Conservation (phyloP, 2,329 filamentous ascomycete genomes). For the Penicillium sp. region DNA sequence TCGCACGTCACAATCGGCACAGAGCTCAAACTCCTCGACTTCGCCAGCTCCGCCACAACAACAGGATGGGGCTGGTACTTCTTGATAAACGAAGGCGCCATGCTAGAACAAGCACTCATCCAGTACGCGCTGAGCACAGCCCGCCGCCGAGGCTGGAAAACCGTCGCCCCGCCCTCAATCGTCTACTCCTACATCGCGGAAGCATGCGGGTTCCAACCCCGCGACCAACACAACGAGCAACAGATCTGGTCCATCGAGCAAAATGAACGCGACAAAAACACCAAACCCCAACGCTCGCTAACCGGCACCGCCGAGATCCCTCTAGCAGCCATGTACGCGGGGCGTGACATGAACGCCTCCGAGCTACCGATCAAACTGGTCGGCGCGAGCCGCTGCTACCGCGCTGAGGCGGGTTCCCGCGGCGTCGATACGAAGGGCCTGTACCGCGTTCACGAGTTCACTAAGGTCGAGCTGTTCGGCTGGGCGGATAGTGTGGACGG, state of each 20-base stretch:
- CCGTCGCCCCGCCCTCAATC: conserved; percentile 80
- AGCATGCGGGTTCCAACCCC: conserved; percentile 90
- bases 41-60: conserved; percentile 73
- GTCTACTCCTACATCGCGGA: conserved; percentile 89
- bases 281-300: conserved; percentile 69
- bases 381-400: conserved; percentile 87
- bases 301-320: conserved; percentile 93
- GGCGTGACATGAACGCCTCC: conserved; percentile 61
- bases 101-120: conserved; percentile 91
- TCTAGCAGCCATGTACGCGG: conserved; percentile 84
- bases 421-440: conserved; percentile 90
- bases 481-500: conserved; percentile 67
- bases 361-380: conserved; percentile 76
- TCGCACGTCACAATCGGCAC: conserved; percentile 85
- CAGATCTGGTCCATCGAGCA: conserved; percentile 83
- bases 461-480: conserved; percentile 95
- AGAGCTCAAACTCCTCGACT: conserved; percentile 87
- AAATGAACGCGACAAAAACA: conserved; percentile 56
- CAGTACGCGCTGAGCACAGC: conserved; percentile 79
- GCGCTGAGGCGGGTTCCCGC: conserved; percentile 87
- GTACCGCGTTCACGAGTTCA: conserved; percentile 97
- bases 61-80: conserved; percentile 99
- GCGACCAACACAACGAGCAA: conserved; percentile 85
- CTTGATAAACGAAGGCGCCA: conserved; percentile 82
- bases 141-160: conserved; percentile 70